Evolutionary conservation across 352 stramenopile genomes (phyloP).

Genomic region (Phytophthora aleatoria): DNA sequence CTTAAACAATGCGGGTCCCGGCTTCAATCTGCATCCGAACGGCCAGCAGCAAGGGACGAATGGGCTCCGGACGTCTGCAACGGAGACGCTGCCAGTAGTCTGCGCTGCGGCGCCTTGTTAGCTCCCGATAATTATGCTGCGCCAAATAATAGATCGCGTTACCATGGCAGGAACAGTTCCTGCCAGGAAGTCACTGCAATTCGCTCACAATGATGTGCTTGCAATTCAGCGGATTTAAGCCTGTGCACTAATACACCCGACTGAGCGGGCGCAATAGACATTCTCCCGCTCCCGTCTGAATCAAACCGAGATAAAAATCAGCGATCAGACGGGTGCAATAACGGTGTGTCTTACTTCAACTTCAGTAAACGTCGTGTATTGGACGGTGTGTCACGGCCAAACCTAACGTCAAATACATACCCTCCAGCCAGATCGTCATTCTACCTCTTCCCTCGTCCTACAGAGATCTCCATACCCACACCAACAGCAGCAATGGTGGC

Average conservation of each 20-base stretch:
- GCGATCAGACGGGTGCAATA: conserved; percentile 1
- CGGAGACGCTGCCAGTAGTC: too few relatives aligned
- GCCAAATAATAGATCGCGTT: neutral
- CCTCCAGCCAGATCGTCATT: conserved; percentile 16
- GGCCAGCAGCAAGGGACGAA: too few relatives aligned
- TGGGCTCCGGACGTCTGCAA: too few relatives aligned
- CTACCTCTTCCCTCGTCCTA: conserved; percentile 20
- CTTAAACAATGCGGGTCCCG: too few relatives aligned
- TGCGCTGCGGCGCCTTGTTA: too few relatives aligned
- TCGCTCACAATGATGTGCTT: conserved; percentile 11
- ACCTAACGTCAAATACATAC: neutral
- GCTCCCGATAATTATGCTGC: too few relatives aligned
- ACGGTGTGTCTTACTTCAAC: conserved; percentile 3
- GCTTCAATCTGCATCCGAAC: too few relatives aligned
- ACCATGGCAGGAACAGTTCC: too few relatives aligned
- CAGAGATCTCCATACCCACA: conserved; percentile 6
- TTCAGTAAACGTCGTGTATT: conserved; percentile 5
- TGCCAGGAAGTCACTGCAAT: neutral
- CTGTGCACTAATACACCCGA: neutral
- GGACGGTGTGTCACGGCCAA: conserved; percentile 17
- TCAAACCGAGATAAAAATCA: neutral
- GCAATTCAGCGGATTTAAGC: conserved; percentile 24
- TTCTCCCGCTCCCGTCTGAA: neutral
- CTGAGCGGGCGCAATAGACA: too few relatives aligned
- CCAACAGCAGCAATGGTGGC: conserved; percentile 45